These are phyloP conservation scores for Phylloporus sp. DNA, from an alignment of 1,284 basidiomycete species.

Conservation along the genomic window DNA sequence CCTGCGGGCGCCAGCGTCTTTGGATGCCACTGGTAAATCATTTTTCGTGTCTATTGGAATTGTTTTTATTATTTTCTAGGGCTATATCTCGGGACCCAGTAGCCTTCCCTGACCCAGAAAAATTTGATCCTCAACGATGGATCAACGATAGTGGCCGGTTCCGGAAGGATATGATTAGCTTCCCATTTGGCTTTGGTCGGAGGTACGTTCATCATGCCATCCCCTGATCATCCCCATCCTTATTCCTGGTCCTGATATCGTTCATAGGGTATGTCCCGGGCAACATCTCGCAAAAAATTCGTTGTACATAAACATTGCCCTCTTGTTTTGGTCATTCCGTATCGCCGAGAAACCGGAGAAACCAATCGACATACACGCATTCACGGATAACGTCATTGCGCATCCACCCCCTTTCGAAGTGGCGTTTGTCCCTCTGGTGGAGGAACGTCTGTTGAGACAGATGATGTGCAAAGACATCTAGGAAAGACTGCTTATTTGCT, in stretches of 20 bases:
- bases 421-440: constrained; percentile 25
- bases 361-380: constrained; percentile 19
- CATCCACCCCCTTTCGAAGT: constrained; percentile 21
- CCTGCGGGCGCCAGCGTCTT: constrained; percentile 65
- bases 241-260: too few species aligned
- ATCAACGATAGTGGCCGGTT: constrained; percentile 55
- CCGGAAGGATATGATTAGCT: constrained; percentile 54
- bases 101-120: constrained; percentile 65
- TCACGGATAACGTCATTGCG: constrained; percentile 14
- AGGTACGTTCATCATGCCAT: constrained; percentile 43
- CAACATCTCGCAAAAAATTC: constrained; percentile 28
- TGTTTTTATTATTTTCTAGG: constrained; percentile 35
- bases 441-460: constrained; percentile 13
- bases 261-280: constrained; percentile 31
- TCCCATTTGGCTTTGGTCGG: constrained; percentile 67
- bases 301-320: constrained; percentile 25
- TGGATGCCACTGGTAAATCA: constrained; percentile 48
- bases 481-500: too few species aligned
- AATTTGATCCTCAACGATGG: constrained; percentile 67
- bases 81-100: constrained; percentile 62
- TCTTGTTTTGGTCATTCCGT: too few species aligned
- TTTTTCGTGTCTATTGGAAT: not conserved
- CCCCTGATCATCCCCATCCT: too few species aligned
- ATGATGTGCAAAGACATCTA: constrained; percentile 7
- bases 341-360: constrained; percentile 17